phyloP scores from a whole-genome alignment of 352 stramenopile species.

The Globisporangium okanoganense region DNA sequence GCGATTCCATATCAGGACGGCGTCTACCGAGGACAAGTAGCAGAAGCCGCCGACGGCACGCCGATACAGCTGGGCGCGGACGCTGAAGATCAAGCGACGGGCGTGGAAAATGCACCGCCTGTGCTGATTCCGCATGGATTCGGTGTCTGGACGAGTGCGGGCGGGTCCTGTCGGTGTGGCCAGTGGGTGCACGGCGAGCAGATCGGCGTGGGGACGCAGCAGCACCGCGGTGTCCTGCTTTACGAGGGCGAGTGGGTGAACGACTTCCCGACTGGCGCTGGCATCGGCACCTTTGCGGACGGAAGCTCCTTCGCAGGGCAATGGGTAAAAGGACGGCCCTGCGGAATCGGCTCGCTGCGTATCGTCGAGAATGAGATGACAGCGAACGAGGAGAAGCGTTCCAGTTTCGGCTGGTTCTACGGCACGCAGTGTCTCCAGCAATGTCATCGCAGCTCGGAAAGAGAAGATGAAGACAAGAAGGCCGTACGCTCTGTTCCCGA shows the following conservation, averaged over 20 bases:
- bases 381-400: neutral
- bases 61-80: neutral
- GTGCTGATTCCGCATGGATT: constrained; percentile 27
- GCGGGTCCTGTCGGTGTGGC: constrained; percentile 28
- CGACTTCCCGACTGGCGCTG: constrained; percentile 21
- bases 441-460: constrained; percentile 15
- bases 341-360: constrained; percentile 32
- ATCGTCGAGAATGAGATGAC: neutral
- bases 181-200: constrained; percentile 40
- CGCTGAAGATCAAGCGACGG: neutral
- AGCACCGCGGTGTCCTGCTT: constrained; percentile 23
- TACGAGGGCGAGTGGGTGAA: constrained; percentile 46
- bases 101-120: neutral
- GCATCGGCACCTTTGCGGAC: constrained; percentile 44
- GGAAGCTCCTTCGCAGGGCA: constrained; percentile 35
- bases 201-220: constrained; percentile 29
- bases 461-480: constrained; percentile 5
- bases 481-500: constrained; percentile 10
- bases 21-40: constrained; percentile 13
- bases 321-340: constrained; percentile 31
- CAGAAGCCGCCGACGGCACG: neutral
- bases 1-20: constrained; percentile 3
- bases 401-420: constrained; percentile 43
- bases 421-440: constrained; percentile 32
- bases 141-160: constrained; percentile 31